Evolutionary conservation across 2,329 filamentous ascomycete genomes (phyloP), one percentile per base, ranked within the genome.

Genomic region (Penicillium sp.): DNA sequence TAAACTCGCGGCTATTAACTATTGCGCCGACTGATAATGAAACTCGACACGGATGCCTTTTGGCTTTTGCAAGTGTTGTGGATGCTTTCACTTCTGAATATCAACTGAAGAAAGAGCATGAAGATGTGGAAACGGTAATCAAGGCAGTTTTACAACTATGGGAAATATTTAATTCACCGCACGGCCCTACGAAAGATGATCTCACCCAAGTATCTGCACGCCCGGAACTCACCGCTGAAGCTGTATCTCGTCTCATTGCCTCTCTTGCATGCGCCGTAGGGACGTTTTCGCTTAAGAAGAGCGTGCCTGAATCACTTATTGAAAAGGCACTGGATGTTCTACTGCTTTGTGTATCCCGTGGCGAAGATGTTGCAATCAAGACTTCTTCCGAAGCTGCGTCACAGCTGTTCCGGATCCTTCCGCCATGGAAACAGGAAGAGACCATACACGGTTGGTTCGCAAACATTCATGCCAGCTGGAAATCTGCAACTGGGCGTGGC

Each of bases 11-110:
- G 52, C 56, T 76, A n/a, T 61, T 65, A 9, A 71, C 66, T n/a
- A 68, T 75, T 46, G 69, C 72, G 38, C 68, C 65, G 20, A 70
- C 69, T 49, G 73, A 77, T 54, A 65, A 73, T 3, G 75, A 76
- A 60, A 66, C 67, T n/a, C 68, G 75, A 43, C 76, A 79, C 60
- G 77, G 76, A 6, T 73, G 73, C 61, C 62, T 78, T 21, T 60
- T 78, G 24, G 68, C 73, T 3, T 65, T 78, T 56, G 65, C 74
- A 35, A 65, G 73, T 16, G 69, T 70, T 2, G 58, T 77, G 14
- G 57, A 56, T 8, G 51, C 56, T 24, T 58, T 54, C n/a, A 58
- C 51, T 42, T 45, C 28, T 30, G 35, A 38, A 42, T 54, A 43
- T 20, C 62, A 65, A 9, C 59, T 51, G 20, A 57, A 65, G 42